Base-by-base conservation (phyloP, 495 filamentous ascomycete species). In the Podospora pseudopauciseta region DNA sequence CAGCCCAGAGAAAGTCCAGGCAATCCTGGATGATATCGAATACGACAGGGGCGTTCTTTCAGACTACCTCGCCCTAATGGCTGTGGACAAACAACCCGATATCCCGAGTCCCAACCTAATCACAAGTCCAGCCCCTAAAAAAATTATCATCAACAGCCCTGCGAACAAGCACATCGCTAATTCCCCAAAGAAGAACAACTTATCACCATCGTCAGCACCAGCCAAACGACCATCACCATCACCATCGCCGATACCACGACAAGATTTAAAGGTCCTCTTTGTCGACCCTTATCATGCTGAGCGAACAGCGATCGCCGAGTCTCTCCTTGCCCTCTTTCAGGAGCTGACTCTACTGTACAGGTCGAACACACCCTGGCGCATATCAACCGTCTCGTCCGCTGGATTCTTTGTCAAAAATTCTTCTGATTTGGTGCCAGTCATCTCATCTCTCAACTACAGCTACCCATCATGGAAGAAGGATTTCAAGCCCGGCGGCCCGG, bases 11-110 rank as follows among this genome's bases (percentile, higher is more conserved):
- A 75, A 75, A 65, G 65, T 73, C 53, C 60, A 75, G 63, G 61
- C 30, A 19, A 62, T 75, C 63, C 72, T 75, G 64, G 66, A 75
- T 4, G 71, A 75, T 4, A 75, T 75, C 19, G 71, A 75, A 6
- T 26, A 65, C 13, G 68, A 73, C 23, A 32, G 61, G 18, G 27
- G 27, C 18, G 26, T 65, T 3, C 58, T 75, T 6, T 58, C 60
- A n/a, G 59, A 71, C 63, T 75, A 67, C 44, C 19, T 75, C 7
- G 26, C 26, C 3, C 64, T 75, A n/a, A 65, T 75, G 64, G 19
- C 61, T 15, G 30, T 69, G 3, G 44, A 60, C 39, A 49, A 49
- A 49, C 15, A 11, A 3, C 39, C 39, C 1, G 39, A 49, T 13
- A 16, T 30, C 56, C 15, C 13, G 4, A 60, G 56, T 13, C 54